These are phyloP conservation scores for Friedmanniomyces simplex DNA, from an alignment of 495 filamentous ascomycete genomes.

Conservation along the genomic window DNA sequence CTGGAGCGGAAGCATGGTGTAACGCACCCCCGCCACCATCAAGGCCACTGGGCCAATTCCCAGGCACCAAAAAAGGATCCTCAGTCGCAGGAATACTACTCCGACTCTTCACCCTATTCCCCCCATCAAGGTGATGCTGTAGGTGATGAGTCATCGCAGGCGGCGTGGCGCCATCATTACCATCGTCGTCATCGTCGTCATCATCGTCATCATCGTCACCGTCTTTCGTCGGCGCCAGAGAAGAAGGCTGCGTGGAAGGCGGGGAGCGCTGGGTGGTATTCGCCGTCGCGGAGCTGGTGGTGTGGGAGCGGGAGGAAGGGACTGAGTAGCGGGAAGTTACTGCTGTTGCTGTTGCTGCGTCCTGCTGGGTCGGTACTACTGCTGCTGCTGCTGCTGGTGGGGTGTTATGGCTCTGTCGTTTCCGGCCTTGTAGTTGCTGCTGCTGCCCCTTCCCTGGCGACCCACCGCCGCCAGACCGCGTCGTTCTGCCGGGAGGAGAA, in stretches of 20 bases:
- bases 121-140: too few species aligned
- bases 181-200: too few species aligned
- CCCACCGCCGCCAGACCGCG: background rate
- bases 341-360: conserved; percentile 1
- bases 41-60: conserved; percentile 12
- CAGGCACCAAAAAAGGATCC: conserved; percentile 18
- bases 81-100: background rate
- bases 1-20: conserved; percentile 5
- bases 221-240: conserved; percentile 9
- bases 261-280: conserved; percentile 16
- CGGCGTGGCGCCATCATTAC: too few species aligned
- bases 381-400: background rate
- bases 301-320: conserved; percentile 11
- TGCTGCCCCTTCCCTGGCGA: conserved; percentile 15
- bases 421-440: background rate
- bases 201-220: too few species aligned
- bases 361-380: too few species aligned
- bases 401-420: conserved; percentile 1
- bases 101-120: too few species aligned
- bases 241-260: conserved; percentile 20
- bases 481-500: conserved; percentile 3
- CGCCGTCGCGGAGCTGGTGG: conserved; percentile 16
- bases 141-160: background rate
- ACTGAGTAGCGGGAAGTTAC: conserved; percentile 4
- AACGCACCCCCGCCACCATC: conserved; percentile 10